A percentile compares a stretch with the other conserved stretches of the same genome.
These are phyloP conservation scores for Lasiodiplodia sp. DNA, from an alignment of 2,329 filamentous ascomycete species.

Conservation along the genomic window DNA sequence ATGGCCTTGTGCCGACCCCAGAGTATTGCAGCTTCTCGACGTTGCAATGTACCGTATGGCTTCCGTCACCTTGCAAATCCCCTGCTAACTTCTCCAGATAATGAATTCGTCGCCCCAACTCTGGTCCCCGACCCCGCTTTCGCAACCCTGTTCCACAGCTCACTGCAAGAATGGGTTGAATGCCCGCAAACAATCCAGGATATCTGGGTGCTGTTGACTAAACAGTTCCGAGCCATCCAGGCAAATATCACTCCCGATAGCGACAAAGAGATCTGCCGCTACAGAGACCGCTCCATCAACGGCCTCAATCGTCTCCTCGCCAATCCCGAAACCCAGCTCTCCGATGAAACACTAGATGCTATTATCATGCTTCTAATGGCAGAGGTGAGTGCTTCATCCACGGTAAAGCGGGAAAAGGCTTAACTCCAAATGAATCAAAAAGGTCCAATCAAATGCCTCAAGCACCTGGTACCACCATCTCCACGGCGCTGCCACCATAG, in stretches of 20 bases:
- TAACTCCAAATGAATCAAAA: neutral
- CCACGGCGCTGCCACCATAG: neutral
- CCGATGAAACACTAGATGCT: neutral
- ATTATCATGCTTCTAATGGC: neutral
- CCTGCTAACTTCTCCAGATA: neutral
- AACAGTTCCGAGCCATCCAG: neutral
- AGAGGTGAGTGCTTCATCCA: neutral
- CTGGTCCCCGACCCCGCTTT: neutral
- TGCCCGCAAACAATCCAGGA: neutral
- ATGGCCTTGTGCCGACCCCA: neutral
- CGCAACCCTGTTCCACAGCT: neutral
- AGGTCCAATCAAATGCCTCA: neutral
- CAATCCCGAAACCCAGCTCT: neutral
- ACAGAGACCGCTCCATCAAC: neutral
- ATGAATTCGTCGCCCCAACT: neutral
- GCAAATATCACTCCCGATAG: neutral
- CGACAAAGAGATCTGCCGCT: neutral
- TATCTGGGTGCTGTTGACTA: neutral
- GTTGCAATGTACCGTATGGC: neutral
- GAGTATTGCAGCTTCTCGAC: neutral
- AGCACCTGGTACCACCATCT: neutral
- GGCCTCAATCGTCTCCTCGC: neutral
- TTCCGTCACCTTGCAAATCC: no score
- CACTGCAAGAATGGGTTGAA: neutral
- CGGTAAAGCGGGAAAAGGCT: neutral